A percentile compares a stretch with the other conserved stretches of the same genome.
Evolutionary conservation across 768 basidiomycete genomes (phyloP).

Genomic region (Leccinum subgranulosum): DNA sequence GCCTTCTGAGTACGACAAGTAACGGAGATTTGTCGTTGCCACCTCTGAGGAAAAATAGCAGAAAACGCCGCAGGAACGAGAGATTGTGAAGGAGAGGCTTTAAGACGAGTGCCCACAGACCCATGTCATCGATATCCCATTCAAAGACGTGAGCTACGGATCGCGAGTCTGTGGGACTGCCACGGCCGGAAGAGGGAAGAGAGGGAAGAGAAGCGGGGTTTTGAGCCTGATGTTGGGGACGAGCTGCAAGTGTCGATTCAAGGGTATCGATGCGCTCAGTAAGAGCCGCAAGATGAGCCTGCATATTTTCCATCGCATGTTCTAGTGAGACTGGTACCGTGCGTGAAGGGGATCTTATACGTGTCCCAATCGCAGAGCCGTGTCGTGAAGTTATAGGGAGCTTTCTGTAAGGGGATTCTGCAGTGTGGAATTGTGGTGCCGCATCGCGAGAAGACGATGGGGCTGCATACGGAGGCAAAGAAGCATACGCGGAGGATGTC

Average conservation of each 20-base stretch:
- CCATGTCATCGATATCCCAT: constrained; percentile 80
- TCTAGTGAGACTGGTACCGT: constrained; percentile 44
- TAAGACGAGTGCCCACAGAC: constrained; percentile 76
- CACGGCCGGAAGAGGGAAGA: constrained; percentile 38
- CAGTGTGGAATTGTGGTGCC: constrained; percentile 36
- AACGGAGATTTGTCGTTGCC: constrained; percentile 59
- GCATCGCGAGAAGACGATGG: constrained; percentile 39
- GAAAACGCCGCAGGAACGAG: constrained; percentile 45
- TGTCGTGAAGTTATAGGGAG: constrained; percentile 35
- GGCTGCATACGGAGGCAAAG: constrained; percentile 36
- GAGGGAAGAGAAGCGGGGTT: constrained; percentile 42
- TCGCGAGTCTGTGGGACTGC: constrained; percentile 39
- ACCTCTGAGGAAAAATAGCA: constrained; percentile 56
- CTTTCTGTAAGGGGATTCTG: constrained; percentile 35
- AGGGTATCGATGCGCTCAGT: constrained; percentile 77
- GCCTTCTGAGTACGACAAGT: constrained; percentile 63
- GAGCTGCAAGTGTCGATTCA: constrained; percentile 39
- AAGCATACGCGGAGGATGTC: constrained; percentile 35
- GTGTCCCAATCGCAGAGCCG: constrained; percentile 31
- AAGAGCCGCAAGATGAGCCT: constrained; percentile 78
- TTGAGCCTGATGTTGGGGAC: constrained; percentile 31
- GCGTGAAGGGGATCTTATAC: constrained; percentile 45
- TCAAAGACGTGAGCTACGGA: constrained; percentile 26
- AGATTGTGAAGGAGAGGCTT: constrained; percentile 58
- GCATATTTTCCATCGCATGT: constrained; percentile 74